phyloP scores from a whole-genome alignment of 768 basidiomycete species.

The Crucibulum laeve region DNA sequence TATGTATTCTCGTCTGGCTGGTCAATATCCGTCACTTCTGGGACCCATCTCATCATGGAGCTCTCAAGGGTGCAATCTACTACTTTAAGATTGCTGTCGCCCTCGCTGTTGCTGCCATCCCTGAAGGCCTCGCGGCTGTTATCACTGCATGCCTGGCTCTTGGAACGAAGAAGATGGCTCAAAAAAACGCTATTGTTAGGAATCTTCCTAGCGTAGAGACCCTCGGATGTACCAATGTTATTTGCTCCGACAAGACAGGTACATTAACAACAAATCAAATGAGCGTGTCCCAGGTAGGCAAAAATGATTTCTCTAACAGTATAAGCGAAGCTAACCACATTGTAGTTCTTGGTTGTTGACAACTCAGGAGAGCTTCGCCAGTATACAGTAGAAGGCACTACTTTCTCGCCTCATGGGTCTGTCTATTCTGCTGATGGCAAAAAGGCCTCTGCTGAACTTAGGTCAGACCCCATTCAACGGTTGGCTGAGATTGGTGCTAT shows the following conservation, averaged over 20 bases:
- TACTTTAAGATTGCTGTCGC: constrained; percentile 99
- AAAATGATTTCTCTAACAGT: background rate
- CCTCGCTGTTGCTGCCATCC: constrained; percentile 97
- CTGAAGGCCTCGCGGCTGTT: constrained; percentile 96
- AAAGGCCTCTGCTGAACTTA: constrained; percentile 49
- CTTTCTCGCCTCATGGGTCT: constrained; percentile 82
- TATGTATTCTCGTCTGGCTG: constrained; percentile 96
- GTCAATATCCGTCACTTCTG: constrained; percentile 96
- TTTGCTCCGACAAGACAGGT: constrained; percentile 98
- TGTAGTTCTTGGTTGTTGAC: constrained; percentile 77
- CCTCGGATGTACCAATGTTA: constrained; percentile 95
- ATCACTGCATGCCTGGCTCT: constrained; percentile 96
- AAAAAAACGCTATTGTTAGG: constrained; percentile 96
- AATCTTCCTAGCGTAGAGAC: constrained; percentile 97
- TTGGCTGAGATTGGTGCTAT: constrained; percentile 89
- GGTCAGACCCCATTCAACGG: constrained; percentile 70
- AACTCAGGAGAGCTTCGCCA: constrained; percentile 49
- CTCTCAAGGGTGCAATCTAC: constrained; percentile 90
- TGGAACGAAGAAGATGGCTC: constrained; percentile 99
- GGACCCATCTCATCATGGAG: constrained; percentile 91
- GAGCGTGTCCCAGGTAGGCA: constrained; percentile 78
- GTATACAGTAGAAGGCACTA: constrained; percentile 86
- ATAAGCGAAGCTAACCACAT: constrained; percentile 4
- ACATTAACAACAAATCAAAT: constrained; percentile 96
- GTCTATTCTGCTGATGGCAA: constrained; percentile 67